Evolutionary conservation across 495 filamentous ascomycete species (phyloP).

Genomic region (Trichoderma virens): DNA sequence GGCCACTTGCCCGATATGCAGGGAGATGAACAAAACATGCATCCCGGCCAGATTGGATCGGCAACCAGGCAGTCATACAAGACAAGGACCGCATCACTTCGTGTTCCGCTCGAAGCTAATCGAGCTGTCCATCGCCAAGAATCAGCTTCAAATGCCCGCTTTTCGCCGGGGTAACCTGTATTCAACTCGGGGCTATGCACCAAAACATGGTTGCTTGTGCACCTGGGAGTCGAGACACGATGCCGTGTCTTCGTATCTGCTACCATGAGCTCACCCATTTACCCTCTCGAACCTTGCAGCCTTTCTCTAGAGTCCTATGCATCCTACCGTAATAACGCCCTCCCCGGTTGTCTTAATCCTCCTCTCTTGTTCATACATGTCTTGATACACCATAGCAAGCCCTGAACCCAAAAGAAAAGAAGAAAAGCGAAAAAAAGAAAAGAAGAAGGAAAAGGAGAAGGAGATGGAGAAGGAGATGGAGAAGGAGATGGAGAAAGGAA

Average conservation of each 20-base stretch:
- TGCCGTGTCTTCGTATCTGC: background rate
- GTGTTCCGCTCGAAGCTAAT: background rate
- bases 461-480: background rate
- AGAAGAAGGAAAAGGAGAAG: background rate
- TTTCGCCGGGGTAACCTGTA: conserved; percentile 1
- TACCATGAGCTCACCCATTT: conserved; percentile 5
- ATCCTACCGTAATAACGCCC: background rate
- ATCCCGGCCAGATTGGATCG: too few species aligned
- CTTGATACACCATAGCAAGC: background rate
- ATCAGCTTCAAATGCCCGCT: background rate
- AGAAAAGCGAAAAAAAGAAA: background rate
- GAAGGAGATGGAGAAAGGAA: background rate
- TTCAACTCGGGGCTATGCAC: background rate
- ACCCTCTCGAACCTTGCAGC: conserved; percentile 4
- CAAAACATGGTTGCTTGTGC: background rate
- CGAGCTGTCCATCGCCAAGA: background rate
- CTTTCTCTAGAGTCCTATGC: conserved; percentile 4
- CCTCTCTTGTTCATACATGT: conserved; percentile 2
- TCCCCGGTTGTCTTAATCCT: background rate
- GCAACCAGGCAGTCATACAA: too few species aligned
- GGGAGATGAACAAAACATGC: too few species aligned
- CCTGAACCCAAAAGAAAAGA: background rate
- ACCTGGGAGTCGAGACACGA: background rate
- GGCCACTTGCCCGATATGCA: too few species aligned
- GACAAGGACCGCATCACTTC: background rate